Conservation (phyloP, 2,329 filamentous ascomycete species). For the Fusarium concolor region DNA sequence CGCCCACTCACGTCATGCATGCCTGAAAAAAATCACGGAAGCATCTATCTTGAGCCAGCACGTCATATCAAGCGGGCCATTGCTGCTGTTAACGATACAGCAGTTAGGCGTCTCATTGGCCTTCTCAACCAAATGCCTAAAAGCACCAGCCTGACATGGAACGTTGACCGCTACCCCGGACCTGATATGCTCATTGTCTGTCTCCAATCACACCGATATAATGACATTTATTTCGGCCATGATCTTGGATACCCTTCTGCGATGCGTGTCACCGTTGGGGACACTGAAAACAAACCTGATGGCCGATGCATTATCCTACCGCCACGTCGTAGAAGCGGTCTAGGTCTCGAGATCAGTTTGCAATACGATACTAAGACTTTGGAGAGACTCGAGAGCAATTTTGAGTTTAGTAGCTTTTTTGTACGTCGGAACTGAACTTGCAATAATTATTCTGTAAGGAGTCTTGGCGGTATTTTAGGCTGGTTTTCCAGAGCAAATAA, state of each 20-base stretch:
- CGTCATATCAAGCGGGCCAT: conserved; percentile 1
- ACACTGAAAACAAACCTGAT: conserved; percentile 17
- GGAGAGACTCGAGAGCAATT: conserved; percentile 5
- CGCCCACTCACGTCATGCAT: not conserved
- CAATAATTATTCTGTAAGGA: too few relatives aligned
- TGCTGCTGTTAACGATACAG: conserved; percentile 5
- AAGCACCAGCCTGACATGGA: conserved; percentile 16
- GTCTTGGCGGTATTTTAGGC: too few relatives aligned
- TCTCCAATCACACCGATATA: conserved; percentile 4
- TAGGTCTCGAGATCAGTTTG: conserved; percentile 1
- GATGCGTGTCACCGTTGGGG: not conserved
- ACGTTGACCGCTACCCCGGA: conserved; percentile 13
- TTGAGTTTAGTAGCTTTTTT: not conserved
- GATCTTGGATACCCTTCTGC: conserved; percentile 2
- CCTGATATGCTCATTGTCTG: conserved; percentile 27
- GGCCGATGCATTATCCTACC: conserved; percentile 13
- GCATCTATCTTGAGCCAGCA: not conserved
- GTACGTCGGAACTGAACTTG: too few relatives aligned
- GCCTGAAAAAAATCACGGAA: not conserved
- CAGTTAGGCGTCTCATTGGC: conserved; percentile 18
- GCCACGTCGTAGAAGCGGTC: not conserved
- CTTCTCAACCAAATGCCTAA: conserved; percentile 24
- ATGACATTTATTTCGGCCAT: conserved; percentile 12
- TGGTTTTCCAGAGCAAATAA: too few relatives aligned
- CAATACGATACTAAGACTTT: conserved; percentile 1